Percentiles rank a stretch among this genome's conserved stretches.
Conservation (phyloP, 805 yeast species). For the Metschnikowia henanensis region DNA sequence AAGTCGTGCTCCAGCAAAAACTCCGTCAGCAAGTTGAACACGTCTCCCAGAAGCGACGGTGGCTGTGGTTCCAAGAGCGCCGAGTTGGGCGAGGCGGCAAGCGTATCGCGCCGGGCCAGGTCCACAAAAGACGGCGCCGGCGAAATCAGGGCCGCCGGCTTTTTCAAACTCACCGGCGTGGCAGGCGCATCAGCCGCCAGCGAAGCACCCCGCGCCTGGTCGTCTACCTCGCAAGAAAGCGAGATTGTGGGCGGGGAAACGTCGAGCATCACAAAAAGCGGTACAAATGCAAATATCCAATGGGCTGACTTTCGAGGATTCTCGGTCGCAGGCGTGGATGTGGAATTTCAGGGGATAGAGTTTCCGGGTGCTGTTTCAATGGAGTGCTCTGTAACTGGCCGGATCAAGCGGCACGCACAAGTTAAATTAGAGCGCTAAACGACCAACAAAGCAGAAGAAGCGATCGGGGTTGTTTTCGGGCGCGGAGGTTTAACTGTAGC, state of each 20-base stretch:
- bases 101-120: background rate
- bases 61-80: conserved; percentile 12
- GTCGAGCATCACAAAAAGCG: conserved; percentile 10
- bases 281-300: too few relatives aligned
- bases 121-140: conserved; percentile 4
- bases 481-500: background rate
- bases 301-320: too few relatives aligned
- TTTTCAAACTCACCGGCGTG: conserved; percentile 1
- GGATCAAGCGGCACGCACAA: too few relatives aligned
- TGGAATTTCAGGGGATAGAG: too few relatives aligned
- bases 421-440: too few relatives aligned
- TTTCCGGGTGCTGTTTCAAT: too few relatives aligned
- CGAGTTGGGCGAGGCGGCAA: conserved; percentile 12
- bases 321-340: background rate
- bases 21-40: conserved; percentile 10
- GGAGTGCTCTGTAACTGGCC: too few relatives aligned
- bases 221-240: conserved; percentile 13
- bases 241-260: conserved; percentile 18
- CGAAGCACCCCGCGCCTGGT: background rate
- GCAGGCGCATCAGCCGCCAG: conserved; percentile 3
- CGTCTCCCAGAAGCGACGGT: conserved; percentile 10
- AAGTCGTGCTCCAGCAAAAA: conserved; percentile 6
- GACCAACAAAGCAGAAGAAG: too few relatives aligned
- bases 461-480: background rate
- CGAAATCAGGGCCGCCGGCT: conserved; percentile 1